These are phyloP conservation scores for Schwanniomyces vanrijiae DNA, from an alignment of 805 yeast species.

Conservation along the genomic window DNA sequence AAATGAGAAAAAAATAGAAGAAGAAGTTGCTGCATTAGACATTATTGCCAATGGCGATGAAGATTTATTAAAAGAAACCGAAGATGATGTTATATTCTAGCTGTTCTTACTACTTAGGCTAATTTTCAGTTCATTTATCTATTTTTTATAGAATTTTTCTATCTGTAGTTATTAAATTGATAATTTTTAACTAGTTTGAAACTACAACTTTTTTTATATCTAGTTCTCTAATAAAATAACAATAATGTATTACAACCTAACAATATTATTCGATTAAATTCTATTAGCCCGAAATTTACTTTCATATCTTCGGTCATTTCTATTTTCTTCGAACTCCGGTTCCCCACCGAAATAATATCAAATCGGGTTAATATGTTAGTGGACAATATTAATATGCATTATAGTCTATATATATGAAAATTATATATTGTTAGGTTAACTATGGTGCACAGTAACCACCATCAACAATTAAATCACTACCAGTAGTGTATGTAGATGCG, in stretches of 20 bases:
- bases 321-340: not conserved
- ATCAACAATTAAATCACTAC: slow-evolving; percentile 45
- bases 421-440: not conserved
- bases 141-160: not conserved
- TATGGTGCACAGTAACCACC: slow-evolving; percentile 45
- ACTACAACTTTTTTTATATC: not conserved
- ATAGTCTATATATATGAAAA: not conserved
- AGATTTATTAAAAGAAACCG: slow-evolving; percentile 39
- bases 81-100: slow-evolving; percentile 47
- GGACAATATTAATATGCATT: not conserved
- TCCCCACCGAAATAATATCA: not conserved
- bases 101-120: not conserved
- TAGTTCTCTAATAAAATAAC: not conserved
- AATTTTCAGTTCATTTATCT: slow-evolving; percentile 2
- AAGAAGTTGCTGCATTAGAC: slow-evolving; percentile 28
- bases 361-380: not conserved
- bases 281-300: no score
- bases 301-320: not conserved
- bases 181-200: not conserved
- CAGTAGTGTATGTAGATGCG: slow-evolving; percentile 45
- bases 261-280: no score
- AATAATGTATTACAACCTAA: not conserved
- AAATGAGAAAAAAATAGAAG: slow-evolving; percentile 27
- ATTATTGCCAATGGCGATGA: slow-evolving; percentile 12
- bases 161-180: not conserved